Base-by-base conservation (phyloP, 441 rosid species). In the California macrophylla region DNA sequence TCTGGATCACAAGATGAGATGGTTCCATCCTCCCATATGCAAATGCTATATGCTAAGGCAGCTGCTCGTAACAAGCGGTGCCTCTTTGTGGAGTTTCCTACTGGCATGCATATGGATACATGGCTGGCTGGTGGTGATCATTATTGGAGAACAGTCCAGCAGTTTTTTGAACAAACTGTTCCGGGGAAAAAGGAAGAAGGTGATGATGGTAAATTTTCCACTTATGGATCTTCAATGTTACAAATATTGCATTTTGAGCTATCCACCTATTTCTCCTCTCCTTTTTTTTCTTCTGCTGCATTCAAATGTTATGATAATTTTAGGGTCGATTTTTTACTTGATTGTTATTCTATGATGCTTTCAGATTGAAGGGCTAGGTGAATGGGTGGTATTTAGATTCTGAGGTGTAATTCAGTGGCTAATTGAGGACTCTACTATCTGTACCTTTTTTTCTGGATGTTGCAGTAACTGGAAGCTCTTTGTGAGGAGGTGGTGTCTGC, bases 1-100 rank as follows among this genome's bases (percentile, higher is more conserved):
- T 91, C 97, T 66, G 98, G 98, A n/a, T 83, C 87, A 77, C 92
- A 84, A 91, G 98, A 93, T 81, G 97, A 91, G 88, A 89, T 93
- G 97, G 97, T 91, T 68, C 96, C 98, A 34, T 84, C 98, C 75
- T 77, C 83, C 42, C 98, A 93, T 76, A 91, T 91, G 98, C 84
- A 82, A 82, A 72, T 88, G 89, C 84, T 93, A 58, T 91, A 93
- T 73, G 89, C 85, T 9, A 91, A 89, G 80, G 98, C 92, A 56
- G 97, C 97, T 67, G 78, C 87, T 28, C 89, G 77, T 69, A 89
- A 91, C 81, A 78, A 74, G 72, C 82, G 83, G 66, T 88, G 96
- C 82, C 60, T 36, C 29, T 88, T 89, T 76, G 89, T 87, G 71
- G 96, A 89, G 62, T 93, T 94, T 81, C 88, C 97, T 77, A 81